Base-by-base conservation (phyloP, 352 stramenopile genomes). In the Globisporangium solare region DNA sequence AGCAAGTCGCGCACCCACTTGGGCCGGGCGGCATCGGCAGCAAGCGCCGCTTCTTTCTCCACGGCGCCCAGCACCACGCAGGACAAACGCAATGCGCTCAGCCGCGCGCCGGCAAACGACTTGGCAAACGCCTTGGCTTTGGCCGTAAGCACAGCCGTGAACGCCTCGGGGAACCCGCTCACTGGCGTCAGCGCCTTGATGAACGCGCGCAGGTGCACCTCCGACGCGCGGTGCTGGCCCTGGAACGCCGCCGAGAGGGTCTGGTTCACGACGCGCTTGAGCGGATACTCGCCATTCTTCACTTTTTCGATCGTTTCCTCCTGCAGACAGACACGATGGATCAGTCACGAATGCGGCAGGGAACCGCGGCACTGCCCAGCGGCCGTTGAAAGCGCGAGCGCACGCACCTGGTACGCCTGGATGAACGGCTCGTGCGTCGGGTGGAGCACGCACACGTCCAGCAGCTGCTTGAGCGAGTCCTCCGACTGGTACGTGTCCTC, bases 261-360 rank as follows among this genome's bases (percentile, higher is more conserved):
- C 56, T 88, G 74, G 56, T 72, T 83, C 52, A 83, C 74, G 21
- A 81, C 62, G 35, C 78, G 78, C 65, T 92, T 92, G 51, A 87
- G 60, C 17, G 83, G 58, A 46, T 88, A 60, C 54, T 79, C 76
- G 17, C 76, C 72, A 54, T 62, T 66, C 56, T 78, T 72, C 50
- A 83, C 72, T 64, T 88, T 85, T 14, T 76, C 70, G 42, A 92
- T 47, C 27, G 81, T 70, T 51, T 92, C 79, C 32, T 86, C 78
- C 72, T 84, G 47, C 32, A 40, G 3, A 56, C 22, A 50, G 11
- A 41, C 42, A 46, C 48, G 35, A 10, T 50, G 52, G 55, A 53
- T n/a, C 6, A 43, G 17, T 22, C 18, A n/a, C n/a, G n/a, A n/a
- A n/a, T n/a, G n/a, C n/a, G n/a, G n/a, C n/a, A n/a, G n/a, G n/a